Percentiles rank a stretch among this genome's conserved stretches.
Evolutionary conservation across 768 basidiomycete species (phyloP).

Genomic region (Mycena pura): DNA sequence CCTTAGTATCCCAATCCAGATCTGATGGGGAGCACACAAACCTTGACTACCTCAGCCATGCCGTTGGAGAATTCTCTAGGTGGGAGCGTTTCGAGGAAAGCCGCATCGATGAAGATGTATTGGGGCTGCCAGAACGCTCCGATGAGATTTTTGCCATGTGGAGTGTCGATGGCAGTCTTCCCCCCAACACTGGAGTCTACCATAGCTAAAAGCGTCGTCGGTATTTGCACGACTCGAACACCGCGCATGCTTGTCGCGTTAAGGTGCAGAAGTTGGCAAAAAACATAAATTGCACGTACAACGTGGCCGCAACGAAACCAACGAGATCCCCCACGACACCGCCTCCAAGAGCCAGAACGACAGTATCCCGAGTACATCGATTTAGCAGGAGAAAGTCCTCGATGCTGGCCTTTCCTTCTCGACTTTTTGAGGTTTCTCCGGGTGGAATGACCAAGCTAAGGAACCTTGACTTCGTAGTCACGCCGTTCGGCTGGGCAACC

Average conservation of each 20-base stretch:
- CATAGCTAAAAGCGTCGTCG: slow-evolving; percentile 97
- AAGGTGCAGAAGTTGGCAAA: slow-evolving; percentile 7
- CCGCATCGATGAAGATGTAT: slow-evolving; percentile 96
- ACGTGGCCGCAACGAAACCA: slow-evolving; percentile 96
- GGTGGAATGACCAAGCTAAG: slow-evolving; percentile 82
- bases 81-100: slow-evolving; percentile 94
- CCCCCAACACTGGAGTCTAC: slow-evolving; percentile 98
- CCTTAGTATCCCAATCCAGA: background rate
- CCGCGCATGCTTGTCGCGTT: slow-evolving; percentile 85
- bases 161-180: slow-evolving; percentile 99
- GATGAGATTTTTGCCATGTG: slow-evolving; percentile 97
- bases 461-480: slow-evolving; percentile 62
- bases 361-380: slow-evolving; percentile 91
- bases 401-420: slow-evolving; percentile 90
- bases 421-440: slow-evolving; percentile 91
- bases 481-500: slow-evolving; percentile 26
- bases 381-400: slow-evolving; percentile 92
- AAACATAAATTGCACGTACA: slow-evolving; percentile 60
- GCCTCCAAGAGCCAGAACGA: slow-evolving; percentile 92
- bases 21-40: slow-evolving; percentile 40
- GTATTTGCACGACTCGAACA: slow-evolving; percentile 93
- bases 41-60: slow-evolving; percentile 99
- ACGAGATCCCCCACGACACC: slow-evolving; percentile 97
- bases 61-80: slow-evolving; percentile 96
- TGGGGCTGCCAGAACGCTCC: slow-evolving; percentile 99